Conservation (phyloP, 441 rosid species). For the Pelargonium australe region DNA sequence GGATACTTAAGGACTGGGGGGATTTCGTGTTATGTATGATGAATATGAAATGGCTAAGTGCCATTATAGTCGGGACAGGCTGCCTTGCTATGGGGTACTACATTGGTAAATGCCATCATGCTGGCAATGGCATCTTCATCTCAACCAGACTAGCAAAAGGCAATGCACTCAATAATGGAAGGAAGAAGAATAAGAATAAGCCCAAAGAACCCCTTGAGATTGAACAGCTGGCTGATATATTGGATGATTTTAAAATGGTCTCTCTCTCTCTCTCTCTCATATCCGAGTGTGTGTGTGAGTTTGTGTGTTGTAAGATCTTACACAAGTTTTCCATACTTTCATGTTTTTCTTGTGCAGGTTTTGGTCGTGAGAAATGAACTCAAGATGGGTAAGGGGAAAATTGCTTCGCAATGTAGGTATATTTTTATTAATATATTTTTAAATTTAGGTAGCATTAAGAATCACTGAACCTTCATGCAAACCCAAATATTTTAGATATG, state of each 20-base stretch:
- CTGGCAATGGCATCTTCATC: conserved; percentile 32
- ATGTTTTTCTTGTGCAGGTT: conserved; percentile 36
- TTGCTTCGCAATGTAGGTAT: conserved; percentile 96
- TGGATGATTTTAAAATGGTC: conserved; percentile 90
- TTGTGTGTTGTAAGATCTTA: neutral
- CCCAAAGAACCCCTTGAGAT: conserved; percentile 58
- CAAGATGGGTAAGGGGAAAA: conserved; percentile 98
- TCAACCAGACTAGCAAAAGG: conserved; percentile 26
- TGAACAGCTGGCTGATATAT: conserved; percentile 77
- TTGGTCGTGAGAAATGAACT: conserved; percentile 93
- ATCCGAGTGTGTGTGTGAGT: neutral
- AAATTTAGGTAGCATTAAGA: neutral
- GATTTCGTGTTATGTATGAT: conserved; percentile 22
- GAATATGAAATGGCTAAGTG: conserved; percentile 75
- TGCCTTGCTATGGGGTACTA: conserved; percentile 78
- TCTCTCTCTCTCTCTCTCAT: conserved; percentile 3
- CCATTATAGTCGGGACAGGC: conserved; percentile 73
- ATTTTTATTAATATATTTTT: neutral
- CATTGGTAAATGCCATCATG: conserved; percentile 49
- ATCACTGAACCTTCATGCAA: too few species aligned
- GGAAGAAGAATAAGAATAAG: conserved; percentile 22
- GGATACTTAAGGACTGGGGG: neutral
- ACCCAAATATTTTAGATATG: too few species aligned
- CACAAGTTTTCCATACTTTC: conserved; percentile 10
- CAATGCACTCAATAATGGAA: conserved; percentile 18